Conservation (phyloP, 805 yeast genomes). For the Ogataea populi-albae region DNA sequence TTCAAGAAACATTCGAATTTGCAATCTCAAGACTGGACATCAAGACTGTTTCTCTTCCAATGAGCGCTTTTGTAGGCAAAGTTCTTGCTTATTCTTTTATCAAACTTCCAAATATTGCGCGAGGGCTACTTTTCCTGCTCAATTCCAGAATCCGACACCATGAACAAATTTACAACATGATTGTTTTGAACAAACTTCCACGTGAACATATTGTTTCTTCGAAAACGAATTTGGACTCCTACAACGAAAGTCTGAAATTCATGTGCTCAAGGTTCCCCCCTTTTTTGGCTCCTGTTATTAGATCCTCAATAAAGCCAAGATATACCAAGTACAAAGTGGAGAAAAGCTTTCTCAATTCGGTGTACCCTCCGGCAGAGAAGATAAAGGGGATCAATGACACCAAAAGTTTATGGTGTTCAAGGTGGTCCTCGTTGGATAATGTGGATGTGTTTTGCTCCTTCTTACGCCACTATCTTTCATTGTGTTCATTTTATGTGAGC, state of each 20-base stretch:
- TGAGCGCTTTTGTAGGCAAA: constrained; percentile 68
- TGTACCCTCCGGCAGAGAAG: constrained; percentile 37
- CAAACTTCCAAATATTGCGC: constrained; percentile 52
- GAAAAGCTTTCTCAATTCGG: constrained; percentile 33
- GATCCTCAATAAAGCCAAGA: constrained; percentile 21
- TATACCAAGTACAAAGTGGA: constrained; percentile 28
- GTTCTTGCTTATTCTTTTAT: constrained; percentile 63
- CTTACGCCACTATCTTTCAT: constrained; percentile 51
- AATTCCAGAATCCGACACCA: constrained; percentile 50
- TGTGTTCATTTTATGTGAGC: constrained; percentile 26
- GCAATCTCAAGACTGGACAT: constrained; percentile 46
- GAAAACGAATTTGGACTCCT: constrained; percentile 3
- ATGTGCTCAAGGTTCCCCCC: constrained; percentile 21
- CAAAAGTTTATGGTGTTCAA: constrained; percentile 57
- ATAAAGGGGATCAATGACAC: constrained; percentile 52
- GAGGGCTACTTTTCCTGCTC: constrained; percentile 53
- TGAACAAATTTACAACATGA: constrained; percentile 27
- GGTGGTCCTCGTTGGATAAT: constrained; percentile 54
- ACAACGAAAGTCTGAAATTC: constrained; percentile 8
- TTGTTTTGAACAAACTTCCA: constrained; percentile 18
- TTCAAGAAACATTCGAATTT: constrained; percentile 53
- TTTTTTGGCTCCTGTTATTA: constrained; percentile 24
- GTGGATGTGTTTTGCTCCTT: constrained; percentile 60
- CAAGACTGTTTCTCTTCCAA: constrained; percentile 52
- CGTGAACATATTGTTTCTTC: constrained; percentile 6